Base-by-base conservation (phyloP, 441 rosid species). In the Pelargonium fulgidum region DNA sequence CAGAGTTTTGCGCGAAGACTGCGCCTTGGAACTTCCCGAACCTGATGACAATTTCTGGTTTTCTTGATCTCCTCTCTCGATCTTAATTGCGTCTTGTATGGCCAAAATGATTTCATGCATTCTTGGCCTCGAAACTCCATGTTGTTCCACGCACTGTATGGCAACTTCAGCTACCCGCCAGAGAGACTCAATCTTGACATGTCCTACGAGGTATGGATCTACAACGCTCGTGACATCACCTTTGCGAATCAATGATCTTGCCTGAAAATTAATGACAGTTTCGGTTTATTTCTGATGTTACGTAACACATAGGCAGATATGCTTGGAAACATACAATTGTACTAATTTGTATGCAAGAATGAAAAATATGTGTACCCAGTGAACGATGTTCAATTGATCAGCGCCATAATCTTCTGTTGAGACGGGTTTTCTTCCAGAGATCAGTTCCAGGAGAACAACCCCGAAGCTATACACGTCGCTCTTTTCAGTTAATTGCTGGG, bases 391-490 rank as follows among this genome's bases (percentile, higher is more conserved):
- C 77, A 84, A 36, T 72, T 26, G 33, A 0, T 91, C 96, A 12
- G 93, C 78, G 44, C 96, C 97, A 47, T 89, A 93, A 73, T 91
- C 92, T 83, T 87, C 96, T 10, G 77, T 62, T 1, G 96, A 93
- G 59, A 93, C 86, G 0, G 99, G 96, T 67, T 90, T 93, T 77
- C 78, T 88, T 67, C 97, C 96, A 0, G 99, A 93, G 68, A 93
- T 84, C 65, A 91, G 79, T 70, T 93, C 99, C 50, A 91, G 82
- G 66, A 93, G 97, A 78, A 91, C 99, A 24, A 93, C 96, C 7
- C 99, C 99, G 17, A 93, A 93, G 73, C 99, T 88, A 70, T 93
- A 93, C 39, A 93, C 97, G 72, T 93, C 99, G 42, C 99, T 91
- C 79, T 91, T 93, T 75, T 91, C 92, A 0, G 97, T 93, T 78